Evolutionary conservation across 164 flowering plant genomes (phyloP).

Genomic region (Stephania yunnanensis): DNA sequence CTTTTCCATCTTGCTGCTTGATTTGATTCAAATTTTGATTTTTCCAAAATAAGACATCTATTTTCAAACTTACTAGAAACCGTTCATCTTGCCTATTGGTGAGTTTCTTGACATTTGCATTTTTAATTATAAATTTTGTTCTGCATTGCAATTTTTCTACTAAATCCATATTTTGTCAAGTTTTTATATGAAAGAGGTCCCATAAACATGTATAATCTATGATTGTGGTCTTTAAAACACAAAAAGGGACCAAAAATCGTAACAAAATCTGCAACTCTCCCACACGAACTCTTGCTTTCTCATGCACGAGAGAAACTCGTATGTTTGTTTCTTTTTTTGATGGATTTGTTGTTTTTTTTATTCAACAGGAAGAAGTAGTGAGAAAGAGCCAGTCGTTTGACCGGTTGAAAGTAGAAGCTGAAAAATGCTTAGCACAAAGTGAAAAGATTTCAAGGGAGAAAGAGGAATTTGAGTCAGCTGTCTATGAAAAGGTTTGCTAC

Average conservation of each 20-base stretch:
- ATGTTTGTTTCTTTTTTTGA: not conserved
- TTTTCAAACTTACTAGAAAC: not conserved
- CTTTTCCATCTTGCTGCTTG: not conserved
- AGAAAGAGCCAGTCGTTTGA: constrained; percentile 53
- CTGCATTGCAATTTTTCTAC: not conserved
- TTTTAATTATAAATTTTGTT: not conserved
- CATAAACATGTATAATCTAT: not conserved
- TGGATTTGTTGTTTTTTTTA: not conserved
- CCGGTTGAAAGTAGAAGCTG: constrained; percentile 69
- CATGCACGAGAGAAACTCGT: not conserved
- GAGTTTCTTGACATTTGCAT: not conserved
- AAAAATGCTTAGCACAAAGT: constrained; percentile 71
- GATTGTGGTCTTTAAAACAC: not conserved
- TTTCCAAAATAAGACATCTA: not conserved
- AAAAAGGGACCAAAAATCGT: not conserved
- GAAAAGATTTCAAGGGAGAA: constrained; percentile 65
- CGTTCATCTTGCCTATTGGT: not conserved
- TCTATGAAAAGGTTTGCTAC: constrained; percentile 66
- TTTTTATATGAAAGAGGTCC: not conserved
- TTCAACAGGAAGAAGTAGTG: constrained; percentile 76
- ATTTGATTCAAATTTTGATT: not conserved
- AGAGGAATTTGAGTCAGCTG: constrained; percentile 63
- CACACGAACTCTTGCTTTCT: not conserved
- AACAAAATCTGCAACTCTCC: not conserved
- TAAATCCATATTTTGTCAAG: not conserved